Conservation (phyloP, 305 asterid species). For the Solanum hybrid region DNA sequence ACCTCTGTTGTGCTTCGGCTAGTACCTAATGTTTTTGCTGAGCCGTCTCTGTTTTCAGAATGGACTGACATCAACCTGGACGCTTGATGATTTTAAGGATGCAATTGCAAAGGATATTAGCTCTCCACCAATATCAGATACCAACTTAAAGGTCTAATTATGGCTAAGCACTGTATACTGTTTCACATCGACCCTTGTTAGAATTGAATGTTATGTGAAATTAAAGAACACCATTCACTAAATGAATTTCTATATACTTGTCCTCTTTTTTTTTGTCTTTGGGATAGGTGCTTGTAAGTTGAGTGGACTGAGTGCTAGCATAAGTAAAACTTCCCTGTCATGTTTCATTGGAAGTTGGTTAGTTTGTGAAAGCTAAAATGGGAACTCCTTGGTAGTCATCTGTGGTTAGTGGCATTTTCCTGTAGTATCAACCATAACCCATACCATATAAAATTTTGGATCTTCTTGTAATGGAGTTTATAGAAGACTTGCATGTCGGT, state of each 20-base stretch:
- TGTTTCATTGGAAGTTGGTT: not conserved
- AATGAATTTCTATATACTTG: not conserved
- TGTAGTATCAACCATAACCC: not conserved
- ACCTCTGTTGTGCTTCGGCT: not conserved
- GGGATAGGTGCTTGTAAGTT: not conserved
- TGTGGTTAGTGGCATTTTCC: not conserved
- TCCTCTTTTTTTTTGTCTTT: not conserved
- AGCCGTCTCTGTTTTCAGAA: conserved; percentile 27
- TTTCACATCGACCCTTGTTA: not conserved
- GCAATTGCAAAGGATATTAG: conserved; percentile 36
- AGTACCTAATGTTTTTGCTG: not conserved
- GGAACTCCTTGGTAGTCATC: not conserved
- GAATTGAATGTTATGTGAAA: conserved; percentile 2
- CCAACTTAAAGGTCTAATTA: conserved; percentile 61
- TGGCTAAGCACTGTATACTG: not conserved
- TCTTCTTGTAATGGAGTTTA: not conserved
- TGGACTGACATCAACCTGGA: conserved; percentile 53
- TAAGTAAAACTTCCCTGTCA: not conserved
- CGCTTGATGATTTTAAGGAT: conserved; percentile 59
- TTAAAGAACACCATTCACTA: not conserved
- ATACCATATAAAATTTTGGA: not conserved
- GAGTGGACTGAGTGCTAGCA: not conserved
- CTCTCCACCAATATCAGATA: conserved; percentile 41
- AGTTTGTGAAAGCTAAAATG: not conserved
- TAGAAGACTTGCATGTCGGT: not conserved